Percentiles rank a stretch among this genome's conserved stretches.
Evolutionary conservation across 805 yeast genomes (phyloP).

Genomic region (Starmerella roubikii): DNA sequence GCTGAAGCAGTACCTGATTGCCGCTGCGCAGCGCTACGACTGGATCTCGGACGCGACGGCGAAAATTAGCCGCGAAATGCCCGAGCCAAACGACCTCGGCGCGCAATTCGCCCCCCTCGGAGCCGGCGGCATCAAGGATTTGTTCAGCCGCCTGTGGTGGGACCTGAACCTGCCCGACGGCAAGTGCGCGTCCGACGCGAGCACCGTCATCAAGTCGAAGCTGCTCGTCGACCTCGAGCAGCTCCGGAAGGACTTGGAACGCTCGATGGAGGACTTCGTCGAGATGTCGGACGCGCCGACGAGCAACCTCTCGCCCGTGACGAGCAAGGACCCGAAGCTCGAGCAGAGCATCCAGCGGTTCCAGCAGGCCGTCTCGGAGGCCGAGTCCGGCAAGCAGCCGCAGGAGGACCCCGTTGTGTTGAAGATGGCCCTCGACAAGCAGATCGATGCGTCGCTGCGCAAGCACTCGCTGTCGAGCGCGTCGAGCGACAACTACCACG

Average conservation of each 20-base stretch:
- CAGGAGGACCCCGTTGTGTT: constrained; percentile 62
- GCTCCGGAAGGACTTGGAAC: constrained; percentile 58
- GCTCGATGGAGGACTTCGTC: constrained; percentile 80
- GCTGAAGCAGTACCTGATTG: constrained; percentile 52
- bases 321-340: constrained; percentile 22
- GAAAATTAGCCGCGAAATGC: constrained; percentile 12
- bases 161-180: constrained; percentile 43
- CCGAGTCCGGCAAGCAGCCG: constrained; percentile 13
- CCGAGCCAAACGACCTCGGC: constrained; percentile 8
- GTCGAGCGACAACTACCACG: constrained; percentile 76
- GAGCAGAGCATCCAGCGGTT: constrained; percentile 32
- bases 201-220: constrained; percentile 41
- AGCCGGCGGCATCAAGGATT: constrained; percentile 66
- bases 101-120: constrained; percentile 57
- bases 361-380: constrained; percentile 14
- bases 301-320: constrained; percentile 23
- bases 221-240: constrained; percentile 56
- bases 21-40: constrained; percentile 31
- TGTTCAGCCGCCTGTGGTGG: constrained; percentile 46
- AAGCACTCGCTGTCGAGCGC: constrained; percentile 60
- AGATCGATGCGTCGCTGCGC: constrained; percentile 57
- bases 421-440: constrained; percentile 58
- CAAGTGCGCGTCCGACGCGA: constrained; percentile 44
- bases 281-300: constrained; percentile 47
- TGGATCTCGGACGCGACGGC: constrained; percentile 47